phyloP scores from a whole-genome alignment of 2,329 filamentous ascomycete genomes.

The Nemania sp. region DNA sequence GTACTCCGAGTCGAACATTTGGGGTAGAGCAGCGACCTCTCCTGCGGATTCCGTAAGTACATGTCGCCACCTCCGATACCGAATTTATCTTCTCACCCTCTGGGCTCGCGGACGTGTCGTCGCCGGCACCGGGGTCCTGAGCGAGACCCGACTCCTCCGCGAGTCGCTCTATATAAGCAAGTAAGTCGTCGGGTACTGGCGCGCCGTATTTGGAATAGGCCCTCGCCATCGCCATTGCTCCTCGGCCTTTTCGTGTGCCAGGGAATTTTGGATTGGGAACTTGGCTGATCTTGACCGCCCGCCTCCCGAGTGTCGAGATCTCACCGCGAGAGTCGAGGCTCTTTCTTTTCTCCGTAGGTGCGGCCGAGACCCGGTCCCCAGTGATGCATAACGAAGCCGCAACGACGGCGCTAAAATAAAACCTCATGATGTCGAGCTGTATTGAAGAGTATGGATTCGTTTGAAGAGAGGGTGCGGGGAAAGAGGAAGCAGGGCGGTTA shows the following conservation, averaged over 20 bases:
- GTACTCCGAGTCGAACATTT: constrained; percentile 42
- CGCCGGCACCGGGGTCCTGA: constrained; percentile 25
- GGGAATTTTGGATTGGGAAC: constrained; percentile 45
- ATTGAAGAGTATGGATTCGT: constrained; percentile 12
- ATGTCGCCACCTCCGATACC: neutral
- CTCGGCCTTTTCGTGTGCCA: constrained; percentile 38
- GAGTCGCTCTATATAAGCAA: constrained; percentile 41
- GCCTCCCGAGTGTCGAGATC: constrained; percentile 45
- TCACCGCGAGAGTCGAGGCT: constrained; percentile 34
- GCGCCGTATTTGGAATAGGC: constrained; percentile 47
- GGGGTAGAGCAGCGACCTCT: constrained; percentile 38
- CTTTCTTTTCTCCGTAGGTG: constrained; percentile 38
- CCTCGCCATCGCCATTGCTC: constrained; percentile 46
- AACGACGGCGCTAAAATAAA: constrained; percentile 39
- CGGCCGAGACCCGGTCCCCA: constrained; percentile 36
- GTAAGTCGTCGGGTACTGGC: constrained; percentile 42
- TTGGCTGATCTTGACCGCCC: constrained; percentile 47
- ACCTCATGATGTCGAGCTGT: constrained; percentile 41
- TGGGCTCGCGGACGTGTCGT: constrained; percentile 7
- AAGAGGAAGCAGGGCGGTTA: neutral
- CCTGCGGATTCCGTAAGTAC: constrained; percentile 30
- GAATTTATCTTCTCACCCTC: constrained; percentile 19
- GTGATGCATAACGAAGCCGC: constrained; percentile 41
- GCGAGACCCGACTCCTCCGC: constrained; percentile 42
- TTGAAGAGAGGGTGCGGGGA: constrained; percentile 16